A percentile compares a stretch with the other conserved stretches of the same genome.
These are phyloP conservation scores for Clonostachys chloroleuca DNA, from an alignment of 2,329 filamentous ascomycete genomes.

Conservation along the genomic window DNA sequence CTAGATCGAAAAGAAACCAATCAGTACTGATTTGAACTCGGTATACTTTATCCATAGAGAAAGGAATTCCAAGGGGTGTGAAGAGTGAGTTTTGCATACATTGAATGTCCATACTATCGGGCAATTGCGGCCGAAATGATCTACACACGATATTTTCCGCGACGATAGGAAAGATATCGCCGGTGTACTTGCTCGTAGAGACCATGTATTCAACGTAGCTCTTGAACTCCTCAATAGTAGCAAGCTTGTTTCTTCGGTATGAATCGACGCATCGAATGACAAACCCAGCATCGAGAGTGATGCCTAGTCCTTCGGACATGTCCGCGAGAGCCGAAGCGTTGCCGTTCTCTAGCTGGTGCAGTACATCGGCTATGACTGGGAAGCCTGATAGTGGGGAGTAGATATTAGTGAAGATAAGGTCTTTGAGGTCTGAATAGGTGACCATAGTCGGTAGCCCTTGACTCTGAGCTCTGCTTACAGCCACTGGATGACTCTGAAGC, in stretches of 20 bases:
- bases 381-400: conserved; percentile 13
- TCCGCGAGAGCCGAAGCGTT: conserved; percentile 16
- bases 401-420: conserved; percentile 13
- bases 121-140: conserved; percentile 13
- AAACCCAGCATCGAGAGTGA: conserved; percentile 9
- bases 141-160: conserved; percentile 15
- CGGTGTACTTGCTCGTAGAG: conserved; percentile 21
- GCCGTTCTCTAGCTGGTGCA: conserved; percentile 17
- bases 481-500: conserved; percentile 15
- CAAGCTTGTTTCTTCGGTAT: conserved; percentile 17
- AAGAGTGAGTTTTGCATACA: conserved; percentile 7
- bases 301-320: conserved; percentile 5
- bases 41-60: neutral
- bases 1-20: conserved; percentile 10
- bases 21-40: conserved; percentile 4
- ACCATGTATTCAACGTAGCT: conserved; percentile 12
- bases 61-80: neutral
- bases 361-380: conserved; percentile 15
- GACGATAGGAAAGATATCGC: conserved; percentile 19
- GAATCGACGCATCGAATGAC: conserved; percentile 20
- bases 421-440: conserved; percentile 20
- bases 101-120: conserved; percentile 18
- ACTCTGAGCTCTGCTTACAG: conserved; percentile 10
- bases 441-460: conserved; percentile 10
- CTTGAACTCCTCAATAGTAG: conserved; percentile 16